Evolutionary conservation across 2,329 filamentous ascomycete species (phyloP), one percentile per base, ranked within the genome.

Genomic region (Aspergillus quadricinctus): DNA sequence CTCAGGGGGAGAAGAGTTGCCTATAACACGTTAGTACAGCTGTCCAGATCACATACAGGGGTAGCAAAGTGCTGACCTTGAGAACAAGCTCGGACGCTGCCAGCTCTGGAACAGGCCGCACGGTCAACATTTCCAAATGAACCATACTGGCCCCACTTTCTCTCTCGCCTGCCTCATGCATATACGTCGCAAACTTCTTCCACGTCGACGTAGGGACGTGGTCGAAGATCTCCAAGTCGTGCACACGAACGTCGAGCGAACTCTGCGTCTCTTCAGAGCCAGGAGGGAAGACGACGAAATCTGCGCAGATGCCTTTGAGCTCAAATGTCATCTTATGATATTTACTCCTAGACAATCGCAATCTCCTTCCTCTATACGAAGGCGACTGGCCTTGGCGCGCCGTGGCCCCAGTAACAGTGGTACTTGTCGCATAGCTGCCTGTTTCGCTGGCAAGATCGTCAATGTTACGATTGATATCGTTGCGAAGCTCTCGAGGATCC

Each of bases 151-250:
- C 88, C 19, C 87, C 88, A 73, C 90, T 88, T 74, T 97, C 91
- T 50, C 92, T 85, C 67, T 90, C 87, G n/a, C 89, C 90, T 10
- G 87, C 88, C 69, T 95, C 91, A 57, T 89, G 86, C 77, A 96
- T 89, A 66, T 96, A 97, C 0, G 93, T 97, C 14, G 91, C 87
- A 75, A 99, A 99, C 71, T 97, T 99, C 73, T 90, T 95, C 95
- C 95, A 99, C 0, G 93, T 97, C 3, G 94, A 99, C 0, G 91
- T 93, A 1, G 92, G 91, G 2, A 99, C 83, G 68, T 97, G 91
- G 71, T 99, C 94, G 60, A 94, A 96, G 17, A 99, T 87, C 64
- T 96, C 92, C 11, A 99, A 79, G 56, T 94, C 88, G 41, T 85
- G 83, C 10, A 99, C 80, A 8, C 91, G 86, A 35, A 97, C 78